Conservation (phyloP, 2,329 filamentous ascomycete species). For the Aureobasidium sp. region DNA sequence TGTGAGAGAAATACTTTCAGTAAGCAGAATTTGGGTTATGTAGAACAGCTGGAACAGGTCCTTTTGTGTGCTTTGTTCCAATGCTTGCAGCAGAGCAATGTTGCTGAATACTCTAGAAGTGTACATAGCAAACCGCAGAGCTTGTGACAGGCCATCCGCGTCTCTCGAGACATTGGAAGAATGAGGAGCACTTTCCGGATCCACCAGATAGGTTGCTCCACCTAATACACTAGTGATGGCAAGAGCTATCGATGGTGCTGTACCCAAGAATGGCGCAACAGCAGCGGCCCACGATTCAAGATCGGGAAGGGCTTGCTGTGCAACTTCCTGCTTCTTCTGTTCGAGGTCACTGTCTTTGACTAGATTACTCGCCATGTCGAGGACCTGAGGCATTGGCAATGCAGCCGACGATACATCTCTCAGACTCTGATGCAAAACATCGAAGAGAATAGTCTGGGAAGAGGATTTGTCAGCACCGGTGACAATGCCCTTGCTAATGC, state of each 20-base stretch:
- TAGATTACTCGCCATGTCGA: constrained; percentile 47
- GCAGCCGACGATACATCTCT: constrained; percentile 36
- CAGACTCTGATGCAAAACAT: constrained; percentile 48
- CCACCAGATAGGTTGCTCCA: constrained; percentile 61
- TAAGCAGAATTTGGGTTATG: constrained; percentile 49
- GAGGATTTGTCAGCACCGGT: constrained; percentile 24
- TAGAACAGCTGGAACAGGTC: constrained; percentile 46
- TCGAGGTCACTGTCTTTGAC: constrained; percentile 28
- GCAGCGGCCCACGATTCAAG: constrained; percentile 57
- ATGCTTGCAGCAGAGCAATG: constrained; percentile 29
- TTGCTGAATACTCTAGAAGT: constrained; percentile 51
- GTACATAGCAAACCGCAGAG: constrained; percentile 70
- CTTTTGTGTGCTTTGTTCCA: constrained; percentile 30
- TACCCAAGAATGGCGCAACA: constrained; percentile 49
- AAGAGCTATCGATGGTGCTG: constrained; percentile 54
- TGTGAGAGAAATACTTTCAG: constrained; percentile 53
- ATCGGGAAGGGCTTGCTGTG: constrained; percentile 25
- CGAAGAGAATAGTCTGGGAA: constrained; percentile 41
- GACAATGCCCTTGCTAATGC: constrained; percentile 15
- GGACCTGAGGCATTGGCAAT: constrained; percentile 49
- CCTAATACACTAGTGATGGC: constrained; percentile 67
- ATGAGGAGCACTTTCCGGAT: constrained; percentile 16
- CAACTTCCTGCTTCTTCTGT: constrained; percentile 16
- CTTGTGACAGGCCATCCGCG: constrained; percentile 60
- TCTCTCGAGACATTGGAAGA: constrained; percentile 47